Conservation (phyloP, 2,329 filamentous ascomycete genomes). For the Mycosphaerella sp. region DNA sequence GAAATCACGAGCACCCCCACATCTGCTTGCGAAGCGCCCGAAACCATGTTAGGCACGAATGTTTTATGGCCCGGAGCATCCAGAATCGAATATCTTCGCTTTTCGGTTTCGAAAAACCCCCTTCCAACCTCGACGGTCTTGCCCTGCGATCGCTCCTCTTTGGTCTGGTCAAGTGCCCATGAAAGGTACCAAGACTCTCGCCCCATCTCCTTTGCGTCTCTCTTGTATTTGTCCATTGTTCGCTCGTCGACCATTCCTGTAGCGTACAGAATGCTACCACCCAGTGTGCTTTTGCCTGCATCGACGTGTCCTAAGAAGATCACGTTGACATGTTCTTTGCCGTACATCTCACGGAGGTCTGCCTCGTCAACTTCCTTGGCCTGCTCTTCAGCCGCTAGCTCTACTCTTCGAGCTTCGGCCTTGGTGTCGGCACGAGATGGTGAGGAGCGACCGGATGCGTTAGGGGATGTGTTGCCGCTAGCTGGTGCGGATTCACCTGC, state of each 20-base stretch:
- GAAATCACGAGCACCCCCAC: conserved; percentile 94
- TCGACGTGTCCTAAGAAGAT: conserved; percentile 99
- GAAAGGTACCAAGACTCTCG: conserved; percentile 99
- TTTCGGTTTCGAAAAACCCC: conserved; percentile 95
- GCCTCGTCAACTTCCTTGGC: conserved; percentile 71
- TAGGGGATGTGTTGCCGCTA: conserved; percentile 68
- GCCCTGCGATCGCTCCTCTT: conserved; percentile 91
- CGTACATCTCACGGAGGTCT: conserved; percentile 89
- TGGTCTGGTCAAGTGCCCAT: conserved; percentile 95
- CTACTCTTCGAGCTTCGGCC: conserved; percentile 60
- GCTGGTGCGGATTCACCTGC: conserved; percentile 62
- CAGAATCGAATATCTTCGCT: conserved; percentile 90
- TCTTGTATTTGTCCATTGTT: conserved; percentile 97
- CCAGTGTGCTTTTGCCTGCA: conserved; percentile 93
- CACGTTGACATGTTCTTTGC: conserved; percentile 89
- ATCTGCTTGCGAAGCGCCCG: conserved; percentile 68
- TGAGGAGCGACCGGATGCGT: conserved; percentile 69
- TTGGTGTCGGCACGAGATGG: conserved; percentile 51
- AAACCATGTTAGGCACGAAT: conserved; percentile 97
- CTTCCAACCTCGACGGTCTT: conserved; percentile 97
- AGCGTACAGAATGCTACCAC: conserved; percentile 84
- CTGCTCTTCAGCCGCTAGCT: conserved; percentile 79
- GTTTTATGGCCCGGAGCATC: conserved; percentile 98
- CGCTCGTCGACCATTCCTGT: conserved; percentile 99
- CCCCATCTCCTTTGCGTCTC: conserved; percentile 90